phyloP scores from a whole-genome alignment of 2,329 filamentous ascomycete species.

The Ceratocystis albifundus region DNA sequence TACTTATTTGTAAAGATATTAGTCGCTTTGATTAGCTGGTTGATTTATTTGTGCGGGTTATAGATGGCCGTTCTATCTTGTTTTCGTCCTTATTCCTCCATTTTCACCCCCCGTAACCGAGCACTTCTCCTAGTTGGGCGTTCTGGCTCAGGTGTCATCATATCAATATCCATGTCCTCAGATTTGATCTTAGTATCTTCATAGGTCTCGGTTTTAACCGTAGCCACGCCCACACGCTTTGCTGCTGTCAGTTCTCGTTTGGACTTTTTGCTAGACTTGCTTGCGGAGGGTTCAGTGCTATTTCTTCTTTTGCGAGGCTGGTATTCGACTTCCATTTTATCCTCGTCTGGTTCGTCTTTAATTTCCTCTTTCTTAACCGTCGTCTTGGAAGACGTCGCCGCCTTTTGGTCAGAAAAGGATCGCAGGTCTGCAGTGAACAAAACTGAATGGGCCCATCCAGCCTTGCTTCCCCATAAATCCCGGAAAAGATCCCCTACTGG shows the following conservation, averaged over 20 bases:
- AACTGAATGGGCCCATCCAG: constrained; percentile 95
- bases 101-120: constrained; percentile 17
- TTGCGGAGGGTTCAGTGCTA: not conserved
- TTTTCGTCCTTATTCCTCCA: constrained; percentile 12
- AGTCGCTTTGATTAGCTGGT: too few relatives aligned
- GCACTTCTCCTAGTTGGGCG: constrained; percentile 20
- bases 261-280: constrained; percentile 7
- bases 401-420: constrained; percentile 59
- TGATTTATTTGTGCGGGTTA: too few relatives aligned
- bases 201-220: constrained; percentile 16
- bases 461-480: constrained; percentile 78
- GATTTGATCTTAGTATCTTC: constrained; percentile 19
- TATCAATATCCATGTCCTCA: constrained; percentile 21
- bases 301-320: constrained; percentile 23
- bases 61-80: not conserved
- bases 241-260: not conserved
- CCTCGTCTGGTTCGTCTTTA: constrained; percentile 24
- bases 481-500: constrained; percentile 85
- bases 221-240: not conserved
- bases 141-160: constrained; percentile 18
- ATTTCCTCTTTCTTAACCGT: constrained; percentile 26
- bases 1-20: too few relatives aligned
- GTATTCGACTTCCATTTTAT: constrained; percentile 29
- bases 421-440: constrained; percentile 87
- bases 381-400: constrained; percentile 16